Base-by-base conservation (phyloP, 805 yeast species). In the Metschnikowia noctiluminum region DNA sequence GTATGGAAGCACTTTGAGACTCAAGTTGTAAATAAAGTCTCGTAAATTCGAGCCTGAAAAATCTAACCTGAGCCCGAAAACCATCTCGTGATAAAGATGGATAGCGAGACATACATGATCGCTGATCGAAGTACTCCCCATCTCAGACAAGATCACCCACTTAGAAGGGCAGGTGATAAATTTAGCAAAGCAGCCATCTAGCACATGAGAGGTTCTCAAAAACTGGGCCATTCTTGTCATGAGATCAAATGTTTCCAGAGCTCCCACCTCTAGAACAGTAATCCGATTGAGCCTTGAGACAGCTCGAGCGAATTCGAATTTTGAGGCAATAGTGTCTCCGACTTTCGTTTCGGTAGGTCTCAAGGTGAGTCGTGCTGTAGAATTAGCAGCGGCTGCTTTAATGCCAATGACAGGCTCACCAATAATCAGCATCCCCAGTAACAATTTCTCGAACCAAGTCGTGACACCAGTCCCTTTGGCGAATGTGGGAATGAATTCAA, bases 351-450 rank as follows among this genome's bases (percentile, higher is more conserved):
- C 7, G 15, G 45, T 28, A 11, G 46, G 42, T 8, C 37, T 41
- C 10, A 52, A 32, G 3, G 38, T 21, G 7, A 53, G 30, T 9
- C 43, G 40, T 16, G 51, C 21, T 1, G 26, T 41, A 9, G 42
- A 28, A 31, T 59, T 59, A 2, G 31, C 26, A 2, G 58, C 43
- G 7, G 65, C 50, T 8, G 46, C 44, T 3, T 45, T n/a, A 7
- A 70, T 42, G 2, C 65, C 60, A 1, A 45, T 52, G 46, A 63
- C 47, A 7, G 84, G 75, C 61, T 88, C 96, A 9, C 95, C 95
- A 16, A 78, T 60, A 6, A 83, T 63, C 3, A 69, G 62, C 53
- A 81, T 61, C 43, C 76, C 76, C 55, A 78, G 71, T 34, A 78
- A 54, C 38, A 80, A 75, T 1, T 75, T 56, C 9, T 70, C 59